phyloP scores from a whole-genome alignment of 106 monocot genomes.

The Alisma plantagoaquatica region DNA sequence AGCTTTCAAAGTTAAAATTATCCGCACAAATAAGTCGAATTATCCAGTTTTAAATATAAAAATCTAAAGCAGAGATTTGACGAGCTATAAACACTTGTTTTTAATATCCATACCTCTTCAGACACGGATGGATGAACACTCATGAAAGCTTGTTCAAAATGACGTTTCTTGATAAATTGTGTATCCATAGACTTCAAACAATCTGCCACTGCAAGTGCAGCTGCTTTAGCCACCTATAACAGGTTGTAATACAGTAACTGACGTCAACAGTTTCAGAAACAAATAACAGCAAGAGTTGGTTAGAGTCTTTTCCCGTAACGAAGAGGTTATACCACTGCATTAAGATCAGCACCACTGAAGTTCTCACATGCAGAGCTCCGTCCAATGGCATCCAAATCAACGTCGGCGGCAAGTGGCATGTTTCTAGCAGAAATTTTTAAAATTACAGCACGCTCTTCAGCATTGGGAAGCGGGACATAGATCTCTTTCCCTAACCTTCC shows the following conservation, averaged over 20 bases:
- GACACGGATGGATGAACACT: conserved; percentile 1
- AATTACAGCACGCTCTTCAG: conserved; percentile 1
- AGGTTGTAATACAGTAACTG: too few species aligned
- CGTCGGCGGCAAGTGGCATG: conserved; percentile 4
- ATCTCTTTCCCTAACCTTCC: too few species aligned
- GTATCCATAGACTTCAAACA: neutral
- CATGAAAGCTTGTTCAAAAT: conserved; percentile 4
- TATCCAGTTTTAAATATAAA: too few species aligned
- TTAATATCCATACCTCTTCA: too few species aligned
- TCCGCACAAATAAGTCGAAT: too few species aligned
- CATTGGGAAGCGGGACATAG: conserved; percentile 5
- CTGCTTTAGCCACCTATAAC: too few species aligned
- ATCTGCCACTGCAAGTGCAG: conserved; percentile 6
- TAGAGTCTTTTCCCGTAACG: too few species aligned
- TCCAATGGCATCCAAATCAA: conserved; percentile 6
- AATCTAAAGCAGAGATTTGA: too few species aligned
- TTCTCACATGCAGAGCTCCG: conserved; percentile 2
- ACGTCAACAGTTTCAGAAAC: too few species aligned
- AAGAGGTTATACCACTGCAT: conserved; percentile 5
- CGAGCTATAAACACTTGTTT: too few species aligned
- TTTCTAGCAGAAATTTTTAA: conserved; percentile 2
- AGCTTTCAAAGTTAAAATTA: too few species aligned
- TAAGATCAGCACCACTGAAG: conserved; percentile 9
- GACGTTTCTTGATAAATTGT: neutral
- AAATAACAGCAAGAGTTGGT: too few species aligned